Evolutionary conservation across 441 rosid genomes (phyloP).

Genomic region (Jatropha podagrica): DNA sequence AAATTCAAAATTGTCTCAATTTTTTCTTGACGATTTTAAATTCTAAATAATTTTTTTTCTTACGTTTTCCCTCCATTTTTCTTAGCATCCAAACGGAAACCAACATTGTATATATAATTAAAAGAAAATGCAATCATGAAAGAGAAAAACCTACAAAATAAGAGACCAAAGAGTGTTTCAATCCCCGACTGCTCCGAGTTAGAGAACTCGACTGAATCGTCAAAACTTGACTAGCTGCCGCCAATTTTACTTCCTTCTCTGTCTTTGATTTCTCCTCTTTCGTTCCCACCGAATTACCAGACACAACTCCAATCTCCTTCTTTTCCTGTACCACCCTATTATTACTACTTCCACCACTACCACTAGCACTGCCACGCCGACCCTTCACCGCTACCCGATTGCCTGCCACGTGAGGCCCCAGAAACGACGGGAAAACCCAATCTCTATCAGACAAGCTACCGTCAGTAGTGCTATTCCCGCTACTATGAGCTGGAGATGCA

Average conservation of each 20-base stretch:
- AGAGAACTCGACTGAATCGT: conserved; percentile 26
- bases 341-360: background rate
- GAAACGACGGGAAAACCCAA: conserved; percentile 67
- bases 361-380: conserved; percentile 10
- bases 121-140: background rate
- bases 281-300: background rate
- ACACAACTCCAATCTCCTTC: conserved; percentile 20
- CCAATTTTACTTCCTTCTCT: conserved; percentile 28
- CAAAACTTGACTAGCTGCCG: conserved; percentile 31
- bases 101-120: background rate
- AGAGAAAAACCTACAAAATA: conserved; percentile 37
- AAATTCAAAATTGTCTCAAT: background rate
- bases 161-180: conserved; percentile 36
- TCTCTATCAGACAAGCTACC: conserved; percentile 45
- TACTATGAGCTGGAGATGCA: conserved; percentile 3
- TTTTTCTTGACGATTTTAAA: background rate
- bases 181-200: conserved; percentile 25
- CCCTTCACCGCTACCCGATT: conserved; percentile 38
- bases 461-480: background rate
- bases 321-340: conserved; percentile 7
- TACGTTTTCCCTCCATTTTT: background rate
- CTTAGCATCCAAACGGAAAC: conserved; percentile 5
- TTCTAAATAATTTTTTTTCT: background rate
- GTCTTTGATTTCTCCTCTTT: conserved; percentile 15
- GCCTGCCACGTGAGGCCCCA: conserved; percentile 52